Evolutionary conservation across 106 monocot species (phyloP).

Genomic region (Acanthochlamys bracteata): DNA sequence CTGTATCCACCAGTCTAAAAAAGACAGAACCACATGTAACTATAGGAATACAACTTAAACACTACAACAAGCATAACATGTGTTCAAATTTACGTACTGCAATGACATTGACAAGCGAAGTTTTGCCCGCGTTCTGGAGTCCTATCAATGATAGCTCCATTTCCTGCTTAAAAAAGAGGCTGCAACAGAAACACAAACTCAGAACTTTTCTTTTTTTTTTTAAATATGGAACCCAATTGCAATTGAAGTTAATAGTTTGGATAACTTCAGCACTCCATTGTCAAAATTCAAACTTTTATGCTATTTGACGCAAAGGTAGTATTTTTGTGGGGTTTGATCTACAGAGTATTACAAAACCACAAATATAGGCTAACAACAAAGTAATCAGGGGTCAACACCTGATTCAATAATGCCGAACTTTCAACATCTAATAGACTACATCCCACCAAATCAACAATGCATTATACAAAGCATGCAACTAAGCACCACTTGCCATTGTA

Average conservation of each 20-base stretch:
- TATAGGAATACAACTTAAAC: not conserved
- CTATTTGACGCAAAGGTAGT: too few species aligned
- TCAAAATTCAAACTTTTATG: too few species aligned
- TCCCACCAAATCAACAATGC: too few species aligned
- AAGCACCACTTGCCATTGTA: too few species aligned
- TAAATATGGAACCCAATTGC: not conserved
- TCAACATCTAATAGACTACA: too few species aligned
- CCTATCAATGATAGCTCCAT: conserved; percentile 97
- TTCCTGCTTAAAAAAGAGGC: conserved; percentile 99
- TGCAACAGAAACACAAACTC: conserved; percentile 21
- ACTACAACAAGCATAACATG: not conserved
- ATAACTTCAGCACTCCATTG: too few species aligned
- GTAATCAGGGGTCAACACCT: too few species aligned
- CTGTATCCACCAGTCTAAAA: conserved; percentile 89
- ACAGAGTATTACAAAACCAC: too few species aligned
- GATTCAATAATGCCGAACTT: too few species aligned
- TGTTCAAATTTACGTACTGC: conserved; percentile 47
- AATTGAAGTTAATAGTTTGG: not conserved
- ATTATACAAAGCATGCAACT: too few species aligned
- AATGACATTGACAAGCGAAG: conserved; percentile 94
- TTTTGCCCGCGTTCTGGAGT: conserved; percentile 97
- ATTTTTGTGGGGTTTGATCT: too few species aligned
- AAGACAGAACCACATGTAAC: conserved; percentile 12
- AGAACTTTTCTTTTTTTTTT: not conserved
- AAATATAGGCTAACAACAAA: too few species aligned